These are phyloP conservation scores for Penicillium olsonii DNA, from an alignment of 2,329 filamentous ascomycete genomes.

Conservation along the genomic window DNA sequence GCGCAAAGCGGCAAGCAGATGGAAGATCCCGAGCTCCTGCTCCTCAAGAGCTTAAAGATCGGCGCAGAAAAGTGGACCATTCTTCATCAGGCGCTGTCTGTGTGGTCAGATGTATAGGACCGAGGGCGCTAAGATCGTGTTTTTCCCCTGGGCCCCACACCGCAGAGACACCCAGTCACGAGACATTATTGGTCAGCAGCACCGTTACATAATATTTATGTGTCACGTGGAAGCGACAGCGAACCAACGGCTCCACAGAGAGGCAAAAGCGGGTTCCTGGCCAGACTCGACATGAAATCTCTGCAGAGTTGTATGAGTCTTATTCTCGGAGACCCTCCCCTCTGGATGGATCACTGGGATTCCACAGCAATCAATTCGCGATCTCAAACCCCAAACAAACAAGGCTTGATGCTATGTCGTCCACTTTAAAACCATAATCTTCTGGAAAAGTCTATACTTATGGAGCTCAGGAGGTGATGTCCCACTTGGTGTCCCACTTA, in stretches of 20 bases:
- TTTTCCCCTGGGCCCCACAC: neutral
- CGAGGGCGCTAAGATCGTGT: neutral
- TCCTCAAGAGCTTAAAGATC: neutral
- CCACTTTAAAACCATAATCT: neutral
- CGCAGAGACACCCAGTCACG: neutral
- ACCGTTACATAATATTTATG: neutral
- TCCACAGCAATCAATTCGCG: neutral
- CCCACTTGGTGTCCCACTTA: neutral
- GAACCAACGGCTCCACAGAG: neutral
- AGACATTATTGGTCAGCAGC: neutral
- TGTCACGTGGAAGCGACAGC: neutral
- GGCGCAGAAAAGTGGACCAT: neutral
- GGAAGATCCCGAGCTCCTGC: neutral
- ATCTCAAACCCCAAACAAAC: neutral
- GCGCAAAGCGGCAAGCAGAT: neutral
- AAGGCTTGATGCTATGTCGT: neutral
- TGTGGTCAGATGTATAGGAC: neutral
- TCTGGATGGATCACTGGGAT: neutral
- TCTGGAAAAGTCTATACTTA: neutral
- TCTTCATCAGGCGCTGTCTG: neutral
- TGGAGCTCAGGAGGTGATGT: neutral
- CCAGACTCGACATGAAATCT: neutral
- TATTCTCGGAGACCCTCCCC: neutral
- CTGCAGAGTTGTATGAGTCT: neutral
- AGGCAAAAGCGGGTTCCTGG: neutral